Base-by-base conservation (phyloP, 2,329 filamentous ascomycete genomes). In the Phialemonium atrogriseum region DNA sequence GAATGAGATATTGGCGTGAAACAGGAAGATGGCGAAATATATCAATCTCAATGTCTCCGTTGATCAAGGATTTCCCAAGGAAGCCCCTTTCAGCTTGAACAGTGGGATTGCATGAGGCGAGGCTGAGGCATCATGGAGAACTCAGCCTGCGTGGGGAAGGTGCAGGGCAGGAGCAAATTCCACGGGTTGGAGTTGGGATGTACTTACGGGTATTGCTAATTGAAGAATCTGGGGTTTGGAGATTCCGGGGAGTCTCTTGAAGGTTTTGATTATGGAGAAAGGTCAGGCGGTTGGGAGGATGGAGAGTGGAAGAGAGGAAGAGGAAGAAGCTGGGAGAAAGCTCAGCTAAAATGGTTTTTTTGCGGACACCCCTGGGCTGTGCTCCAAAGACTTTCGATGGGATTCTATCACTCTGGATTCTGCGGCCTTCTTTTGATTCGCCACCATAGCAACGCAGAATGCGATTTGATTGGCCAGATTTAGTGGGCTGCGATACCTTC, bases 331-430 rank as follows among this genome's bases (percentile, higher is more conserved):
- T 39, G 44, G 38, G 39, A 40, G 16, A 30, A 20, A 26, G 23
- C 31, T 42, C 45, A 50, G 42, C 49, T 55, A 54, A 53, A 55
- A 49, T 49, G 43, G 48, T 41, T 40, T 38, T 14, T 20, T 43
- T 41, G 36, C 34, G 41, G 37, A 27, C 34, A 39, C 38, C 39
- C 41, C 43, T 44, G 44, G 42, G 44, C 43, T 45, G 43, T 50
- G 49, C 45, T 43, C 46, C 36, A 30, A 37, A 35, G 39, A 48
- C 43, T 42, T 55, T 55, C 52, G 37, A 54, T 41, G 46, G 42
- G 50, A 47, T 55, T 55, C 52, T 49, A 55, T 51, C 47, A 37
- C 32, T 42, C 48, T 45, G 42, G 38, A 39, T 49, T 48, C 44
- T 40, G 37, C 33, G 35, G 27, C 33, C 33, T 44, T 41, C 43